A percentile compares a stretch with the other conserved stretches of the same genome.
phyloP scores from a whole-genome alignment of 305 asterid species.

The Solanum hybrid region DNA sequence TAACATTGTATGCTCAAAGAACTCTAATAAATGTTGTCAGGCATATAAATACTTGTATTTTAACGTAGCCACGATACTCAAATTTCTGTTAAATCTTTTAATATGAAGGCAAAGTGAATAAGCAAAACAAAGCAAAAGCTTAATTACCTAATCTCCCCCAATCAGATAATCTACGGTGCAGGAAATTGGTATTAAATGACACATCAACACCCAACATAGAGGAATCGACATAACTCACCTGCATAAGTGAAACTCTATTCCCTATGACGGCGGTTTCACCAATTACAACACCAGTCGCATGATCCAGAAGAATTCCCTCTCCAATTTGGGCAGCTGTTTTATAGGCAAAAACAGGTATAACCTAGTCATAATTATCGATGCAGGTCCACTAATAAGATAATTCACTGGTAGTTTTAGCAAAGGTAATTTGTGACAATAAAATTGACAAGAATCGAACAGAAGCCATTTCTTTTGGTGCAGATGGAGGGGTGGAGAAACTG shows the following conservation, averaged over 20 bases:
- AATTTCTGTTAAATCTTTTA: not conserved
- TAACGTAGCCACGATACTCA: not conserved
- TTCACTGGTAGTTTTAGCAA: not conserved
- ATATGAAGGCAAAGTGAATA: not conserved
- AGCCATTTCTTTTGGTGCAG: not conserved
- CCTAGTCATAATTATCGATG: not conserved
- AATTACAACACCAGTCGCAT: conserved; percentile 34
- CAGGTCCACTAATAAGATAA: not conserved
- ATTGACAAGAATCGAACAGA: not conserved
- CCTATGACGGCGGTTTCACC: conserved; percentile 37
- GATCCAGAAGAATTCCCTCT: conserved; percentile 37
- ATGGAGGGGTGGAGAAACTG: not conserved
- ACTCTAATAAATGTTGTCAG: not conserved
- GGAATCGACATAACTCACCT: conserved; percentile 13
- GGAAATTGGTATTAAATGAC: not conserved
- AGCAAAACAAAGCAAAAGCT: not conserved
- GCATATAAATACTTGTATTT: not conserved
- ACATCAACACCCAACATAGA: not conserved
- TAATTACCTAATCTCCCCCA: not conserved
- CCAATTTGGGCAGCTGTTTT: conserved; percentile 35
- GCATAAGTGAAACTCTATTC: conserved; percentile 38
- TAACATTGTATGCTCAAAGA: not conserved
- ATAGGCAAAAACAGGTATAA: not conserved
- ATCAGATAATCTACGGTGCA: not conserved
- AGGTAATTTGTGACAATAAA: not conserved